phyloP scores from a whole-genome alignment of 768 basidiomycete genomes.

The Baorangia bicolor region DNA sequence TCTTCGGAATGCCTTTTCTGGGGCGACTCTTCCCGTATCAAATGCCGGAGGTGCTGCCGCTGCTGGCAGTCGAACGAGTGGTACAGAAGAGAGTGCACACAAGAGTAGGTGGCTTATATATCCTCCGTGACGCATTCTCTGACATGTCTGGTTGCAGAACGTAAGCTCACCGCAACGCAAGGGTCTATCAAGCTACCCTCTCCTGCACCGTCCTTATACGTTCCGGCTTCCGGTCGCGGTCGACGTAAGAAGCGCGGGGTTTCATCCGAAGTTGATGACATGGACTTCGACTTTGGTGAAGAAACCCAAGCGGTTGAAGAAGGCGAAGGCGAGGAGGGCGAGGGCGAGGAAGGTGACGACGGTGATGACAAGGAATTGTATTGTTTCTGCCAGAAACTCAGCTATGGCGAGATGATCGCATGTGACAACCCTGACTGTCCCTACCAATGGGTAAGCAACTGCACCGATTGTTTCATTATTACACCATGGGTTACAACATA shows the following conservation, averaged over 20 bases:
- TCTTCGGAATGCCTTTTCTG: constrained; percentile 37
- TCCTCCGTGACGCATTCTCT: neutral
- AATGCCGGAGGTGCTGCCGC: neutral
- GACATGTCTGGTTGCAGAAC: constrained; percentile 22
- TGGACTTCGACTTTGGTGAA: constrained; percentile 36
- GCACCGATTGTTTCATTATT: neutral
- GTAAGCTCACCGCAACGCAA: constrained; percentile 28
- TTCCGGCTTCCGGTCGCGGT: constrained; percentile 29
- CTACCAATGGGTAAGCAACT: constrained; percentile 59
- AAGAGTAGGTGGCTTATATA: constrained; percentile 25
- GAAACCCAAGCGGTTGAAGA: constrained; percentile 31
- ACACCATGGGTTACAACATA: neutral
- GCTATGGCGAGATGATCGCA: constrained; percentile 68
- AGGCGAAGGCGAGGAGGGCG: constrained; percentile 35
- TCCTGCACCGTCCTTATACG: constrained; percentile 33
- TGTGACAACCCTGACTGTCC: constrained; percentile 58
- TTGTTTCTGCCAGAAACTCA: constrained; percentile 62
- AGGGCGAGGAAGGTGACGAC: constrained; percentile 49
- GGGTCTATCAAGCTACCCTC: constrained; percentile 36
- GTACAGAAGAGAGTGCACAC: constrained; percentile 27
- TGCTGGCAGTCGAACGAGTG: constrained; percentile 14
- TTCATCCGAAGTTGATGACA: constrained; percentile 35
- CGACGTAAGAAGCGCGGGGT: constrained; percentile 37
- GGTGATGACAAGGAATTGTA: constrained; percentile 59
- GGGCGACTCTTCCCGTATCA: constrained; percentile 24